These are phyloP conservation scores for Ogataea minuta DNA, from an alignment of 805 yeast species.

Conservation along the genomic window DNA sequence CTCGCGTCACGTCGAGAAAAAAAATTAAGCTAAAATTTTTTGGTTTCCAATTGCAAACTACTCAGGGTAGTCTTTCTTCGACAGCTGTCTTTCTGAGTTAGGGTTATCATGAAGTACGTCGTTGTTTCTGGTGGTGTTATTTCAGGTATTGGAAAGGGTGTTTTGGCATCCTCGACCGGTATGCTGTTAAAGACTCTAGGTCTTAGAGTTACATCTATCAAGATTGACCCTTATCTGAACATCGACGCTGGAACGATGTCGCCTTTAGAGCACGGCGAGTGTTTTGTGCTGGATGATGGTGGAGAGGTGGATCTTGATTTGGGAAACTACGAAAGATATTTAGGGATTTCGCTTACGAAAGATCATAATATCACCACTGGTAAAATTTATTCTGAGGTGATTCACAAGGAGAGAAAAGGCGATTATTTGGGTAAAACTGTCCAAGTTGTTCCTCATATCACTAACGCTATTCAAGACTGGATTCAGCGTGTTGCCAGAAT, in stretches of 20 bases:
- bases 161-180: slow-evolving; percentile 95
- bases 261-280: slow-evolving; percentile 98
- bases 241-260: slow-evolving; percentile 99
- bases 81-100: slow-evolving; percentile 1
- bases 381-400: slow-evolving; percentile 90
- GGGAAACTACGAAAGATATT: slow-evolving; percentile 96
- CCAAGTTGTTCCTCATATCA: slow-evolving; percentile 97
- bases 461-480: slow-evolving; percentile 98
- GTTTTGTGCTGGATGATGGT: slow-evolving; percentile 96
- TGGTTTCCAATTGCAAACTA: slow-evolving; percentile 8
- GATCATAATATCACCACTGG: slow-evolving; percentile 99
- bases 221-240: slow-evolving; percentile 98
- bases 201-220: slow-evolving; percentile 91
- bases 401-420: slow-evolving; percentile 92
- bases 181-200: slow-evolving; percentile 91
- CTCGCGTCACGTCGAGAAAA: slow-evolving; percentile 10
- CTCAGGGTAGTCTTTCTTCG: slow-evolving; percentile 2
- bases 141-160: slow-evolving; percentile 99
- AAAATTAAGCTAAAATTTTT: slow-evolving; percentile 12
- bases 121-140: slow-evolving; percentile 99
- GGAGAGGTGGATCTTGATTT: slow-evolving; percentile 98
- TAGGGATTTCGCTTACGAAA: slow-evolving; percentile 86
- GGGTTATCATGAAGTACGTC: slow-evolving; percentile 83
- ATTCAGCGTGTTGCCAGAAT: slow-evolving; percentile 86
- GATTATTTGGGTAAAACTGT: slow-evolving; percentile 99